Percentiles rank a stretch among this genome's conserved stretches.
These are phyloP conservation scores for Candida awuae DNA, from an alignment of 805 yeast species.

Conservation along the genomic window DNA sequence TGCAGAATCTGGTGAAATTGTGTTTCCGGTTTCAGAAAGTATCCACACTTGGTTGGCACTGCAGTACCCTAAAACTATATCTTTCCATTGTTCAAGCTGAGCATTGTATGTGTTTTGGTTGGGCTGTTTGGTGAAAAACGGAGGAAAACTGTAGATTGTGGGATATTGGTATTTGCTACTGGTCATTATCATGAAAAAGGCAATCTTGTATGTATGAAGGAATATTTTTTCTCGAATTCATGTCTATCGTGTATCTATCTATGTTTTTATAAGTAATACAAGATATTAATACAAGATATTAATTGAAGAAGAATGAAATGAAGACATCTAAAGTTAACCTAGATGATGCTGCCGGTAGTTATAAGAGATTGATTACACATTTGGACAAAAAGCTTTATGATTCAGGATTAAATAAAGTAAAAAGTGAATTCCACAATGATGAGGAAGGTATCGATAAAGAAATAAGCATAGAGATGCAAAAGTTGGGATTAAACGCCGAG, in stretches of 20 bases:
- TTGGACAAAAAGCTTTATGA: background rate
- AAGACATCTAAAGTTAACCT: background rate
- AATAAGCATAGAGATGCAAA: background rate
- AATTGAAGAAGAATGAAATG: no score
- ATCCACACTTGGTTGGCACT: conserved; percentile 47
- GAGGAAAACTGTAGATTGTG: conserved; percentile 70
- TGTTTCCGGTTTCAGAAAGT: conserved; percentile 33
- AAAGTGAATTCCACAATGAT: background rate
- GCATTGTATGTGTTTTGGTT: conserved; percentile 69
- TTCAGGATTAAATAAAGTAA: background rate
- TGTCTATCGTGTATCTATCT: no score
- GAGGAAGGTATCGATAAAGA: background rate
- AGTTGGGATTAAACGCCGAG: background rate
- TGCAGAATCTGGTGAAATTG: conserved; percentile 11
- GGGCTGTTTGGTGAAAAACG: conserved; percentile 85
- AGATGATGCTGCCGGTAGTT: background rate
- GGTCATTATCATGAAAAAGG: no score
- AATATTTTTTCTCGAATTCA: no score
- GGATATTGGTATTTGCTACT: no score
- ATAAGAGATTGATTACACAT: background rate
- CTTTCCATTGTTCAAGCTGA: conserved; percentile 74
- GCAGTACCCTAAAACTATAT: conserved; percentile 56
- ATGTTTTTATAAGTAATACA: no score
- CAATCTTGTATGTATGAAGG: no score
- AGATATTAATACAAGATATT: no score